Evolutionary conservation across 345 rosid species (phyloP).

Genomic region (Sapria himalayana): DNA sequence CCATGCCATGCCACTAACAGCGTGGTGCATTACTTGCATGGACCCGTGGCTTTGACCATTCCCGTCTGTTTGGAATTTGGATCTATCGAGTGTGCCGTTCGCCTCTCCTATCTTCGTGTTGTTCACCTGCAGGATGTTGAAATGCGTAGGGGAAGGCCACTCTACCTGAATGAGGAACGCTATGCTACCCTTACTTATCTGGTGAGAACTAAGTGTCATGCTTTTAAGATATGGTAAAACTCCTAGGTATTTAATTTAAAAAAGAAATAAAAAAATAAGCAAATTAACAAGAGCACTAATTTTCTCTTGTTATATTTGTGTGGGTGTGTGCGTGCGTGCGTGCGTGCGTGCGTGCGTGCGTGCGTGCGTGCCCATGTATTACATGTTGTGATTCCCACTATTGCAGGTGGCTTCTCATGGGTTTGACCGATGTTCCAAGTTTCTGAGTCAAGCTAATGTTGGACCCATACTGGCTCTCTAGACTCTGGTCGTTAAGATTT

Average conservation of each 20-base stretch:
- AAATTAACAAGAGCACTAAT: neutral
- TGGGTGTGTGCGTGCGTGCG: too few species aligned
- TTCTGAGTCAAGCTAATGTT: constrained; percentile 51
- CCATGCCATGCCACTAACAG: too few species aligned
- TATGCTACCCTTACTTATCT: constrained; percentile 62
- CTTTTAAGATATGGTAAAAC: neutral
- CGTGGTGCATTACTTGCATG: too few species aligned
- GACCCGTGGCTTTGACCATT: too few species aligned
- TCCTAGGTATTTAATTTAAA: too few species aligned
- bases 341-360: neutral
- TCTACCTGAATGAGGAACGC: constrained; percentile 91
- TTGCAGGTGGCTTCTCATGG: constrained; percentile 89
- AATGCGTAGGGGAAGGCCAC: constrained; percentile 63
- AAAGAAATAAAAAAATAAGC: too few species aligned
- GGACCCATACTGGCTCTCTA: too few species aligned
- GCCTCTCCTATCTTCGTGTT: neutral
- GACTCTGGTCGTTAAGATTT: too few species aligned
- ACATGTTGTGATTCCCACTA: neutral
- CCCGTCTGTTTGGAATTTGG: too few species aligned
- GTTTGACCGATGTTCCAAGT: constrained; percentile 59
- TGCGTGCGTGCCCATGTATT: neutral
- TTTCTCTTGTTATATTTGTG: neutral
- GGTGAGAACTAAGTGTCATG: constrained; percentile 21
- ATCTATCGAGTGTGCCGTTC: too few species aligned
- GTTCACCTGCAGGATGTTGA: constrained; percentile 34